Evolutionary conservation across 2,329 filamentous ascomycete species (phyloP), one percentile per base, ranked within the genome.

Genomic region (Mariannaea sp.): DNA sequence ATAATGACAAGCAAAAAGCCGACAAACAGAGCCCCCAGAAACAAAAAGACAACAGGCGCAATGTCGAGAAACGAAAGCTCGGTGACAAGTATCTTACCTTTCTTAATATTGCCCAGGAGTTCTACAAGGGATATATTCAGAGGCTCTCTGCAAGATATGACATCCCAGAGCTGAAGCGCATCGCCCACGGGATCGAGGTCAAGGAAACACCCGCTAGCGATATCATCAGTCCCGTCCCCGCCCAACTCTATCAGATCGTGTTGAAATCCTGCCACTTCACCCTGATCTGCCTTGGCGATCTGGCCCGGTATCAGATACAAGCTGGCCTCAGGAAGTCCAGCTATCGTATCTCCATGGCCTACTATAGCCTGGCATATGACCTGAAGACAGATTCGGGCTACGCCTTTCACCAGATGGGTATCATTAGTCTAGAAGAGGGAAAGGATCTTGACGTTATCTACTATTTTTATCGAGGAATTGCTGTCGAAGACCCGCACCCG

Each of bases 331-430:
- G 89, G 70, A 82, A 85, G 58, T 85, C 86, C 47, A 89, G 88
- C 64, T 95, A 90, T 78, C 88, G 88, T 20, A 84, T 84, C 12
- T 91, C 93, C 12, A 80, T 92, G 65, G 86, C 88, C 9, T 96
- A 93, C 72, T 97, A 99, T 71, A 79, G 83, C 49, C 78, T 97
- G 55, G 94, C 94, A 17, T 84, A 86, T 59, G 84, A 88, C 45
- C 81, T 97, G 47, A 82, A 89, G 61, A 91, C 93, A 3, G 78
- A 84, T 14, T 91, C 89, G 39, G 93, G 93, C 24, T 84, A 86
- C 58, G 89, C 91, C 13, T 89, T 95, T 67, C 93, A 99, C 66
- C 94, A 97, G 71, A 85, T 94, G 70, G 92, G 90, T 29, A 89
- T 97, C 29, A 87, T 97, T 54, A 87, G 88, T 55, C 81, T 90